Percentiles rank a stretch among this genome's conserved stretches.
These are phyloP conservation scores for Aspergillus nanangensis DNA, from an alignment of 495 filamentous ascomycete species.

Conservation along the genomic window DNA sequence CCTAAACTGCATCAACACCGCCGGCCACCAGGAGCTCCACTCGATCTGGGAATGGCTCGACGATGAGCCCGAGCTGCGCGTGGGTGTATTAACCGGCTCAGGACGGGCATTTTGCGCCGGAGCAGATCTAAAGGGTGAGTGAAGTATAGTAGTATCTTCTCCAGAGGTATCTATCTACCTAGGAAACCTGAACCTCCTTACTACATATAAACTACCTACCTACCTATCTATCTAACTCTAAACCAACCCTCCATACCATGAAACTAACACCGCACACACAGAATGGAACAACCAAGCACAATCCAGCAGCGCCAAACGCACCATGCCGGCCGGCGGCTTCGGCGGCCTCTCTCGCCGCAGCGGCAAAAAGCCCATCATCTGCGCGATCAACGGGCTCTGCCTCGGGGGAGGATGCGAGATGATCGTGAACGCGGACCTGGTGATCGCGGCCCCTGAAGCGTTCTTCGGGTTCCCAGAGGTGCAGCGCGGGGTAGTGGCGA, in stretches of 20 bases:
- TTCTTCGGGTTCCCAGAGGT: constrained; percentile 68
- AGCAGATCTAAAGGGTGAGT: constrained; percentile 50
- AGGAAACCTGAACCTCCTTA: neutral
- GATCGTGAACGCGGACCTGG: constrained; percentile 67
- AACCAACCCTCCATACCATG: neutral
- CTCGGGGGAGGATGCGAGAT: constrained; percentile 77
- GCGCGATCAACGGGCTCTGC: constrained; percentile 68
- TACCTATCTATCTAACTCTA: neutral
- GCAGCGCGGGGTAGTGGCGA: constrained; percentile 64
- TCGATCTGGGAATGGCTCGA: constrained; percentile 55
- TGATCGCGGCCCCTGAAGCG: constrained; percentile 51
- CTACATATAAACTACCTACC: neutral
- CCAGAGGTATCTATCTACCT: neutral
- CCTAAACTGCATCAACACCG: constrained; percentile 48
- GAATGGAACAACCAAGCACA: constrained; percentile 34
- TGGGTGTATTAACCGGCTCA: constrained; percentile 51
- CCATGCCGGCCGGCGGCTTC: constrained; percentile 25
- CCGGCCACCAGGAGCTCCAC: constrained; percentile 49
- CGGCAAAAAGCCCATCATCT: constrained; percentile 60
- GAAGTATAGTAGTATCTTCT: no score
- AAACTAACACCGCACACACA: constrained; percentile 7
- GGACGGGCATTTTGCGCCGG: constrained; percentile 58
- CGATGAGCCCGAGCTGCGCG: constrained; percentile 47
- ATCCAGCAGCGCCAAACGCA: constrained; percentile 6
- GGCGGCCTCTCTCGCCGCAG: constrained; percentile 42